Evolutionary conservation across 106 monocot genomes (phyloP).

Genomic region (Vanilla planifolia): DNA sequence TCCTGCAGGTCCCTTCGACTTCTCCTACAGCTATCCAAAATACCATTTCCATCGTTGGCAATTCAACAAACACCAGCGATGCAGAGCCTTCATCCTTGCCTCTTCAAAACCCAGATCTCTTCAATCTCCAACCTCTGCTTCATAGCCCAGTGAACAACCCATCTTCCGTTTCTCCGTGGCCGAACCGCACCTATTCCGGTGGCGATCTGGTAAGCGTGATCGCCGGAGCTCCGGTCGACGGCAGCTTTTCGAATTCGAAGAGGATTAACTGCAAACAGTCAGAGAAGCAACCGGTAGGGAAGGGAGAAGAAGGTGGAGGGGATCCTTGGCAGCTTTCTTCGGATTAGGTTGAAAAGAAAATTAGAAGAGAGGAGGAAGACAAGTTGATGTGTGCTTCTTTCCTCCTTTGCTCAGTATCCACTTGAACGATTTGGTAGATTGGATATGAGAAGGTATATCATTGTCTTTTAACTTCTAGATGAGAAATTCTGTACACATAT

Average conservation of each 20-base stretch:
- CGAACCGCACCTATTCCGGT: not conserved
- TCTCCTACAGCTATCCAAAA: too few relatives aligned
- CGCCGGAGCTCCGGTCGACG: not conserved
- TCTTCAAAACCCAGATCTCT: not conserved
- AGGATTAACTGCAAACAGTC: not conserved
- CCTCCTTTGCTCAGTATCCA: not conserved
- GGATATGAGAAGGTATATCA: slow-evolving; percentile 1
- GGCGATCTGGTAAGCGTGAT: slow-evolving; percentile 2
- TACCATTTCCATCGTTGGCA: not conserved
- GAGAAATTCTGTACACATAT: not conserved
- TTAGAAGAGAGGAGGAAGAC: not conserved
- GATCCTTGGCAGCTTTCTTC: slow-evolving; percentile 6
- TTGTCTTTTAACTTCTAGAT: not conserved
- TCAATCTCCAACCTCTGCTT: not conserved
- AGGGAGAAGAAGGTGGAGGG: not conserved
- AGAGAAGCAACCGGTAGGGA: not conserved
- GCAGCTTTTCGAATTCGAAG: not conserved
- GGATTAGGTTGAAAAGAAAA: slow-evolving; percentile 2
- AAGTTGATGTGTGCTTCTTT: not conserved
- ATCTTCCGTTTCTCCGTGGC: not conserved
- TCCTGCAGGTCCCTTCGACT: not conserved
- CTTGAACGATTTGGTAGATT: not conserved
- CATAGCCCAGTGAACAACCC: not conserved
- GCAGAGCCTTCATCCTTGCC: not conserved
- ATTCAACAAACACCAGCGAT: slow-evolving; percentile 3